Base-by-base conservation (phyloP, 352 stramenopile genomes). In the Phytophthora rubi region DNA sequence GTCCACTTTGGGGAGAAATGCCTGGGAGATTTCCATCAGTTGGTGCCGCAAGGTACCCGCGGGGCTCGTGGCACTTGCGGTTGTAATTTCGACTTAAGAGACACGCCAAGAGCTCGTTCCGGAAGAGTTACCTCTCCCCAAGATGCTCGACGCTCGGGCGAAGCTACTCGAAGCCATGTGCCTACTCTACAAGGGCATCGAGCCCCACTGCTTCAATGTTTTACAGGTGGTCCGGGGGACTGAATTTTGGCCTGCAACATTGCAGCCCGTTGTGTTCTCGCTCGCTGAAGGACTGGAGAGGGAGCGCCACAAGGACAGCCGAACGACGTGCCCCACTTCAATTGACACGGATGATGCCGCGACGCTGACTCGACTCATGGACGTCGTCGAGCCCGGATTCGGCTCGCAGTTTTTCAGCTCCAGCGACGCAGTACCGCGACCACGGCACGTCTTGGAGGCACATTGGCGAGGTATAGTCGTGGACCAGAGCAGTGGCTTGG, bases 1-100 rank as follows among this genome's bases (percentile, higher is more conserved):
- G 44, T 63, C 28, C 56, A 62, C n/a, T 62, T 62, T 45, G 56
- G 56, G 45, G 3, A 26, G 2, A 62, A 62, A 18, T 62, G 56
- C 33, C 7, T 2, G 18, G 56, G 56, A 18, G 56, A 62, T 18
- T 62, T 44, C 42, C 44, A 54, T 15, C 56, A 62, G 28, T 33
- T 54, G 26, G 44, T 62, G 4, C 56, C 56, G 13, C 8, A 44
- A 9, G 3, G 4, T 6, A 30, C 53, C 16, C 53, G 26, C 13
- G 53, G 32, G 15, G 53, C 30, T 15, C 53, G 53, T n/a, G 30
- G 28, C 12, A 12, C 18, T 28, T 59, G 53, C 32, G 53, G 7
- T 5, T 59, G 32, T n/a, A 59, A 45, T 8, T 47, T n/a, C 4
- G 53, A 59, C n/a, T 13, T 16, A 5, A 5, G 13, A 10, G 1